Base-by-base conservation (phyloP, 1,284 basidiomycete genomes). In the Puccinia sorghi region DNA sequence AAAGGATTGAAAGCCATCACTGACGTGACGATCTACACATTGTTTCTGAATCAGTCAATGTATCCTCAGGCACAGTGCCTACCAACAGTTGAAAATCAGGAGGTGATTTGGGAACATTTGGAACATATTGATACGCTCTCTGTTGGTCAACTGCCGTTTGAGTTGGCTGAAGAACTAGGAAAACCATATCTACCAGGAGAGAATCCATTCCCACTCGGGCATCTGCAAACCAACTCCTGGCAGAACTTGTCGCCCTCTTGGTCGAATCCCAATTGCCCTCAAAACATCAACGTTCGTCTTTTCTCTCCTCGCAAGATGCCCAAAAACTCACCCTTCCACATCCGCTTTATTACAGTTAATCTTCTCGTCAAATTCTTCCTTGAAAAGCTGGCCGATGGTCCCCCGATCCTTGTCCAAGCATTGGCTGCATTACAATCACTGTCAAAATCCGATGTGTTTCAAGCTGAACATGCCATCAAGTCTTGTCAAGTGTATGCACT, bases 1-100 rank as follows among this genome's bases (percentile, higher is more conserved):
- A 97, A 96, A 87, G 88, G 92, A 39, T 89, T 99, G 82, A 91
- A 93, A 83, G 96, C 98, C 79, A 98, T 95, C 2, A 98, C 95
- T 84, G 97, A 99, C 85, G 89, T n/a, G n/a, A n/a, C n/a, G n/a
- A n/a, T n/a, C n/a, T n/a, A n/a, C n/a, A n/a, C 93, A 12, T 87
- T 99, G 80, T 98, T 97, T 89, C 95, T 94, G 86, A 90, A 89
- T 32, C 88, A 87, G 76, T 90, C 92, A 81, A 88, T 92, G 81
- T 94, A 89, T 86, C 90, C 90, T 5, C 86, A 86, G 1, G 88
- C 90, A 6, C 86, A 86, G 43, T 89, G 89, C 82, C 87, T 99
- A 56, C 95, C 96, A 1, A 88, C 91, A 0, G 84, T 85, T 0
- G 89, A 90, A 75, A 93, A 97, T 82, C 95, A 97, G 85, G 87